phyloP scores from a whole-genome alignment of 2,329 filamentous ascomycete species.

The Cladosporium oxysporum region DNA sequence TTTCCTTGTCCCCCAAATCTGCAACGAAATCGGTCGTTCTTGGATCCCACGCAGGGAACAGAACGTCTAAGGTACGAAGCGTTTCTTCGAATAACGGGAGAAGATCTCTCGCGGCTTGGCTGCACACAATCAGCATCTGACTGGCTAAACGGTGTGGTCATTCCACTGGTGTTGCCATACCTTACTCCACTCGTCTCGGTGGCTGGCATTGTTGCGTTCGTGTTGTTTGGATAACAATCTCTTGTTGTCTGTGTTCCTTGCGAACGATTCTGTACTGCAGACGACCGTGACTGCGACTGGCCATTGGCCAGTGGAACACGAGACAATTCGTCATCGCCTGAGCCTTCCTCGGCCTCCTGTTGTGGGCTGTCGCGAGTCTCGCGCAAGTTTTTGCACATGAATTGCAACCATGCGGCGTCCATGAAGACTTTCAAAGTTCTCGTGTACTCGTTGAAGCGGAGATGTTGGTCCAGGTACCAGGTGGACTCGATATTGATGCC shows the following conservation, averaged over 20 bases:
- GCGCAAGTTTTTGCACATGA: not conserved
- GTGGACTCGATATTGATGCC: not conserved
- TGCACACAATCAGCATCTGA: not conserved
- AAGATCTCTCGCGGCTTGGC: not conserved
- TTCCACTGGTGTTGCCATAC: not conserved
- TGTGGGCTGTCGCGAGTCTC: not conserved
- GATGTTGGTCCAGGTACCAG: conserved; percentile 8
- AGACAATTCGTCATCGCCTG: not conserved
- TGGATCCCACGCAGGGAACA: conserved; percentile 1
- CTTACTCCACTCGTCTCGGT: not conserved
- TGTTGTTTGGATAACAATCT: not conserved
- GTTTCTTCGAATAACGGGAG: conserved; percentile 1
- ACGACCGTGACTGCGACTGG: too few relatives aligned
- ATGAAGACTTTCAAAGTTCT: conserved; percentile 6
- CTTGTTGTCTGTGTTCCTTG: too few relatives aligned
- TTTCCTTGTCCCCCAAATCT: not conserved
- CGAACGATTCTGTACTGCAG: too few relatives aligned
- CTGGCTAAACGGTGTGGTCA: too few relatives aligned
- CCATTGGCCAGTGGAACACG: not conserved
- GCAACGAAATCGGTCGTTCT: not conserved
- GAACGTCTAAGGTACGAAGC: not conserved
- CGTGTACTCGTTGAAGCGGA: not conserved
- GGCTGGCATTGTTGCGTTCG: not conserved
- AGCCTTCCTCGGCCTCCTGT: not conserved
- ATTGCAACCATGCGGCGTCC: not conserved